Evolutionary conservation across 208 protist genomes (phyloP).

Genomic region (Wallacemonas rigidus): DNA sequence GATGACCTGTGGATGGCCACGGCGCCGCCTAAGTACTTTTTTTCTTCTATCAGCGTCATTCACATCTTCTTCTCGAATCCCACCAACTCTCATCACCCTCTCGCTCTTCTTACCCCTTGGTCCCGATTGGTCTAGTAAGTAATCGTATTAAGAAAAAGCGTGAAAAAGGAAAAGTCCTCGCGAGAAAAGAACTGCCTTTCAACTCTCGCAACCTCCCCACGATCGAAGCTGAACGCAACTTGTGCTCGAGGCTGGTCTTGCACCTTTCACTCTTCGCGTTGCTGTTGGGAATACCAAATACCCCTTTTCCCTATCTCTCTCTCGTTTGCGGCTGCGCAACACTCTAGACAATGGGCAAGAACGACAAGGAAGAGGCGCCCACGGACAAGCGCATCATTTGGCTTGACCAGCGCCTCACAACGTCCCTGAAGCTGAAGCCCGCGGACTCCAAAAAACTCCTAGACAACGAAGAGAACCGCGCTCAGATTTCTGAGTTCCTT

Average conservation of each 20-base stretch:
- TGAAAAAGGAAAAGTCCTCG: conserved; percentile 1
- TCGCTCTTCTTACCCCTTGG: conserved; percentile 8
- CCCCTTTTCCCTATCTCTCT: no score
- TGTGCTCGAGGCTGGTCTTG: no score
- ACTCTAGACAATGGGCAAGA: conserved; percentile 56
- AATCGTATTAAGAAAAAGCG: background rate
- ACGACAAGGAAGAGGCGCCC: conserved; percentile 90
- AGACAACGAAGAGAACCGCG: conserved; percentile 91
- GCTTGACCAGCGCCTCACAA: conserved; percentile 90
- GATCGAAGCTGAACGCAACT: no score
- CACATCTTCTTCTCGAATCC: no score
- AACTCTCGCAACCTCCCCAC: no score
- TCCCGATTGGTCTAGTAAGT: background rate
- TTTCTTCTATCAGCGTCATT: no score
- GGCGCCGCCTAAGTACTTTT: no score
- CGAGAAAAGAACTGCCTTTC: background rate
- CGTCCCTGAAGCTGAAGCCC: conserved; percentile 85
- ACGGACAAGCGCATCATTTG: conserved; percentile 92
- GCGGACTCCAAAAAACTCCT: conserved; percentile 91
- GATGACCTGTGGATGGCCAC: no score
- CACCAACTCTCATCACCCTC: background rate
- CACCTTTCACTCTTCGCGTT: no score
- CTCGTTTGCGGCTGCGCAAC: no score
- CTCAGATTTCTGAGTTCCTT: conserved; percentile 91
- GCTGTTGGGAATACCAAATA: no score